Evolutionary conservation across 2,329 filamentous ascomycete genomes (phyloP), one percentile per base, ranked within the genome.

Genomic region (Shiraia bambusicola): DNA sequence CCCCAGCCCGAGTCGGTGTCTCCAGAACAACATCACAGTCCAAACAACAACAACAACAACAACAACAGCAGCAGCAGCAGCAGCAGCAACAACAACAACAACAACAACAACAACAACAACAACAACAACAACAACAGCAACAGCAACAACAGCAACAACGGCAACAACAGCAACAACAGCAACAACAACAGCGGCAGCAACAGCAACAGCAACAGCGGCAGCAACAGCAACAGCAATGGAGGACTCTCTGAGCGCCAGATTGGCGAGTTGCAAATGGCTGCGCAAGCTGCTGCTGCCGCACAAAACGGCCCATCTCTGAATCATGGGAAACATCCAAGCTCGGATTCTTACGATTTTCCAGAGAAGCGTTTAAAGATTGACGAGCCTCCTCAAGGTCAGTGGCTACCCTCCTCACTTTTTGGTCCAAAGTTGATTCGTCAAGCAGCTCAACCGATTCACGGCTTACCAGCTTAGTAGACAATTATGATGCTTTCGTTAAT

Each of bases 171-270:
- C n/a, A n/a, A n/a, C n/a, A n/a, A n/a, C n/a, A n/a, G n/a, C n/a
- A n/a, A n/a, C n/a, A n/a, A n/a, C n/a, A n/a, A n/a, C n/a, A n/a
- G n/a, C n/a, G n/a, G n/a, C n/a, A n/a, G n/a, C 56, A 59, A 35
- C 56, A 54, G 30, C 52, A 50, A n/a, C 47, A 52, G 28, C 46
- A 45, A 1, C 56, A 59, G 19, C 51, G 54, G 28, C 56, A 49
- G 37, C 45, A 52, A 48, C 49, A 58, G 45, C 28, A 52, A 28
- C 34, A 67, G 56, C 46, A 63, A 60, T 26, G 64, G 63, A 2
- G 65, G 63, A 11, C 54, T 69, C 6, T 69, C 65, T 1, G 65
- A 67, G 42, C 59, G 58, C 19, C 64, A 69, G 37, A 69, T 69
- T 49, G 65, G 62, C 31, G 61, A 67, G 49, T 56, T 67, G 13